Conservation (phyloP, 2,329 filamentous ascomycete species). For the Beauveria caledonica region DNA sequence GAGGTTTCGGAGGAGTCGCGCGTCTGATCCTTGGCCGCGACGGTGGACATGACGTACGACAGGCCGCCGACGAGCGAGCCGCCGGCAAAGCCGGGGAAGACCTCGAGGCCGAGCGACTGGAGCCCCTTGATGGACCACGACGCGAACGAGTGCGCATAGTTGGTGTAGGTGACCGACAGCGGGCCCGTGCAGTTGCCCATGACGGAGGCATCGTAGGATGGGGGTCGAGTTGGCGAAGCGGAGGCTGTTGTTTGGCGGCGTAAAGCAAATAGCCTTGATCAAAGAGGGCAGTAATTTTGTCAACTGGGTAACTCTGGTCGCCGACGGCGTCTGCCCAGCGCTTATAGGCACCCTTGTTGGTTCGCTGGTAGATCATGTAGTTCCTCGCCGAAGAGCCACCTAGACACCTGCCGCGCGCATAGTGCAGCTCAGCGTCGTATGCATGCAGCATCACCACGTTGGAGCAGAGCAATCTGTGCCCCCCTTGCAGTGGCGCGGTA, state of each 20-base stretch:
- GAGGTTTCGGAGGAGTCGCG: slow-evolving; percentile 29
- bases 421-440: slow-evolving; percentile 18
- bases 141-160: slow-evolving; percentile 18
- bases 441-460: slow-evolving; percentile 13
- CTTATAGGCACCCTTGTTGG: slow-evolving; percentile 17
- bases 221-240: slow-evolving; percentile 17
- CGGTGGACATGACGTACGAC: slow-evolving; percentile 21
- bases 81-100: slow-evolving; percentile 28
- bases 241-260: slow-evolving; percentile 18
- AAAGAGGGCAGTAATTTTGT: slow-evolving; percentile 25
- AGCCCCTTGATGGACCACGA: slow-evolving; percentile 24
- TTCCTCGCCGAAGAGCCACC: slow-evolving; percentile 24
- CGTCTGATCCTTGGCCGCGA: slow-evolving; percentile 19
- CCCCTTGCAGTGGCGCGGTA: too few species aligned
- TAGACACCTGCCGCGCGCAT: slow-evolving; percentile 24
- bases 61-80: slow-evolving; percentile 30
- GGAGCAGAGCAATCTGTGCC: background rate
- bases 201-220: slow-evolving; percentile 15
- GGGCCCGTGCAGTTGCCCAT: slow-evolving; percentile 18
- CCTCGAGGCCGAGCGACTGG: slow-evolving; percentile 30
- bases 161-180: slow-evolving; percentile 20
- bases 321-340: slow-evolving; percentile 25
- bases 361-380: slow-evolving; percentile 22
- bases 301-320: slow-evolving; percentile 22
- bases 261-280: slow-evolving; percentile 23